These are phyloP conservation scores for Aspergillus sp. DNA, from an alignment of 2,329 filamentous ascomycete species.

Conservation along the genomic window DNA sequence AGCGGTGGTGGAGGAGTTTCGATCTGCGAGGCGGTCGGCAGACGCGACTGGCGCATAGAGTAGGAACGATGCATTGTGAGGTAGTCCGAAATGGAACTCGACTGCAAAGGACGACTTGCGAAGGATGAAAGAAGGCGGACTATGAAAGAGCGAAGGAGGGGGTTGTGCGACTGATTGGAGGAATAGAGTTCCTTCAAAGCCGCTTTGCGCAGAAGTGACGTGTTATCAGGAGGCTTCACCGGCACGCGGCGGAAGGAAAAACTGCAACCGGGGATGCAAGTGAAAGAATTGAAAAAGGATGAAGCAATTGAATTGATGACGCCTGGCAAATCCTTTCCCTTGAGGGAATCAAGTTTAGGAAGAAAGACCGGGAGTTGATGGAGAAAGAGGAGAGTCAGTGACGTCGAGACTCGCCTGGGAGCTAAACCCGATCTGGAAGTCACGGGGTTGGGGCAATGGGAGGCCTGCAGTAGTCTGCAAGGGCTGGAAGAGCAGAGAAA, in stretches of 20 bases:
- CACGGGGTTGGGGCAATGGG: constrained; percentile 5
- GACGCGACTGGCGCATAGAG: constrained; percentile 96
- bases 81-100: neutral
- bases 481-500: neutral
- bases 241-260: constrained; percentile 30
- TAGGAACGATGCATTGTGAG: constrained; percentile 91
- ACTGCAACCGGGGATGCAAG: constrained; percentile 18
- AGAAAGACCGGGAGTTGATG: neutral
- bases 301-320: neutral
- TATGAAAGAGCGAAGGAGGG: neutral
- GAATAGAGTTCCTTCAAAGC: constrained; percentile 16
- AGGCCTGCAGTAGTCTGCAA: neutral
- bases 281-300: neutral
- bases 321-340: neutral
- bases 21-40: constrained; percentile 86
- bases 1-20: constrained; percentile 91
- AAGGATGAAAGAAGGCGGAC: neutral
- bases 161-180: constrained; percentile 5
- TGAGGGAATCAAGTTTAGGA: constrained; percentile 2
- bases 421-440: constrained; percentile 16
- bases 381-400: constrained; percentile 16
- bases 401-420: constrained; percentile 22
- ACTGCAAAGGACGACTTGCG: neutral
- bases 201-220: constrained; percentile 37
- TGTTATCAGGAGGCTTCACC: constrained; percentile 20